Conservation (phyloP, 73 alveolate species). For the Tetrahymena malaccensis region DNA sequence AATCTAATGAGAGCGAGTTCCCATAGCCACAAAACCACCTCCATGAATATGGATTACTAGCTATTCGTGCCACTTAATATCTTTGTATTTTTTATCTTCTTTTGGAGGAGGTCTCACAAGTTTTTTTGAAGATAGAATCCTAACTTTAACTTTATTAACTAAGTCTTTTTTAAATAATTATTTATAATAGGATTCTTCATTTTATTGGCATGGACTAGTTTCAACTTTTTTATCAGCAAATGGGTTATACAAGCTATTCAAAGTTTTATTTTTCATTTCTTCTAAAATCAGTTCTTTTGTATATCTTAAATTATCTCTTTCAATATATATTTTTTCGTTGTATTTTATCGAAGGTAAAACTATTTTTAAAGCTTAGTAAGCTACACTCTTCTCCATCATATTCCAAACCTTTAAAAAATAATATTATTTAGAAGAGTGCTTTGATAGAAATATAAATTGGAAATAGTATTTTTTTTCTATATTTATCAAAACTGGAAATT, state of each 20-base stretch:
- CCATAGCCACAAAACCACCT: constrained; percentile 80
- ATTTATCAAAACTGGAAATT: too few species aligned
- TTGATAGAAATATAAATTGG: too few species aligned
- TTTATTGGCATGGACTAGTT: not conserved
- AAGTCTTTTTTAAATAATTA: not conserved
- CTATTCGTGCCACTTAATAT: not conserved
- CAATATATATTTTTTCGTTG: not conserved
- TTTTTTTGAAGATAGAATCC: not conserved
- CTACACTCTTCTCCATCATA: not conserved
- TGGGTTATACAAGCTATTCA: not conserved
- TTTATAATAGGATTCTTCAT: not conserved
- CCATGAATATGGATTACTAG: constrained; percentile 79
- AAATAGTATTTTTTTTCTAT: too few species aligned
- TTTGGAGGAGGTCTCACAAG: not conserved
- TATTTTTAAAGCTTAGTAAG: not conserved
- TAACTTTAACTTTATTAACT: not conserved
- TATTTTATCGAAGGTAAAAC: not conserved
- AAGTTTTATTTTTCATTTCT: not conserved
- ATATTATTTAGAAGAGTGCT: too few species aligned
- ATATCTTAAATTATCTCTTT: not conserved
- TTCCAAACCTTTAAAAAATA: not conserved
- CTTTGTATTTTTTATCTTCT: not conserved
- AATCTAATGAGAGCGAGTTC: constrained; percentile 61
- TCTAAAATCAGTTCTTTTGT: not conserved
- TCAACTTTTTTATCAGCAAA: not conserved